Evolutionary conservation across 495 filamentous ascomycete genomes (phyloP).

Genomic region (Aspergillus indologenus): DNA sequence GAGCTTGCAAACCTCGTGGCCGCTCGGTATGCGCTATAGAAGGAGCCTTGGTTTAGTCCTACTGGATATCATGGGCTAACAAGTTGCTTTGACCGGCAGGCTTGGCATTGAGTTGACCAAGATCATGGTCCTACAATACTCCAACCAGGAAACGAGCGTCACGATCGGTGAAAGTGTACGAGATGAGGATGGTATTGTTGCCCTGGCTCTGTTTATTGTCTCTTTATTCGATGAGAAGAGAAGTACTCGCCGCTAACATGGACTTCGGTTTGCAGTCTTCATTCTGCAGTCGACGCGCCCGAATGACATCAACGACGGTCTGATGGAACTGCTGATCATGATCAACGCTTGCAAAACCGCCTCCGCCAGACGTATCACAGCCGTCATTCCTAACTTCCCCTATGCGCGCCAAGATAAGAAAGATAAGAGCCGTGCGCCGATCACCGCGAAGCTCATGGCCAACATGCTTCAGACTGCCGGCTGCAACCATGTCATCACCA

Average conservation of each 20-base stretch:
- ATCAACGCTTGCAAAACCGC: conserved; percentile 98
- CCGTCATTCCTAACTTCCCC: conserved; percentile 93
- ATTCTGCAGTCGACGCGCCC: conserved; percentile 94
- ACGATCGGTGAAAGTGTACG: conserved; percentile 95
- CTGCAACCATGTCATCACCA: conserved; percentile 81
- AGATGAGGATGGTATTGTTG: conserved; percentile 79
- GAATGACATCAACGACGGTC: conserved; percentile 95
- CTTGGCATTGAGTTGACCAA: conserved; percentile 92
- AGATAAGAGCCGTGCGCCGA: conserved; percentile 87
- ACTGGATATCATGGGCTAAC: conserved; percentile 12
- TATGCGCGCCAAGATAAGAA: conserved; percentile 99
- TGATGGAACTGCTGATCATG: conserved; percentile 99
- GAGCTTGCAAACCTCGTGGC: conserved; percentile 85
- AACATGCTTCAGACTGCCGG: conserved; percentile 98
- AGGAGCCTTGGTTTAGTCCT: background rate
- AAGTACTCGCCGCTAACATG: conserved; percentile 6
- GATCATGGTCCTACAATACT: conserved; percentile 92
- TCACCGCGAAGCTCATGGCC: conserved; percentile 86
- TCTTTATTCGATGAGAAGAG: conserved; percentile 11
- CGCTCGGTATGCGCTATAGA: conserved; percentile 63
- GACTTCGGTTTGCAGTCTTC: conserved; percentile 61
- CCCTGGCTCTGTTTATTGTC: conserved; percentile 5
- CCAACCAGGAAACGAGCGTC: conserved; percentile 95
- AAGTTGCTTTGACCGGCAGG: conserved; percentile 39
- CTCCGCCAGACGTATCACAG: conserved; percentile 88